Evolutionary conservation across 2,329 filamentous ascomycete genomes (phyloP), one percentile per base, ranked within the genome.

Genomic region (Nothomitra cinnamomea): DNA sequence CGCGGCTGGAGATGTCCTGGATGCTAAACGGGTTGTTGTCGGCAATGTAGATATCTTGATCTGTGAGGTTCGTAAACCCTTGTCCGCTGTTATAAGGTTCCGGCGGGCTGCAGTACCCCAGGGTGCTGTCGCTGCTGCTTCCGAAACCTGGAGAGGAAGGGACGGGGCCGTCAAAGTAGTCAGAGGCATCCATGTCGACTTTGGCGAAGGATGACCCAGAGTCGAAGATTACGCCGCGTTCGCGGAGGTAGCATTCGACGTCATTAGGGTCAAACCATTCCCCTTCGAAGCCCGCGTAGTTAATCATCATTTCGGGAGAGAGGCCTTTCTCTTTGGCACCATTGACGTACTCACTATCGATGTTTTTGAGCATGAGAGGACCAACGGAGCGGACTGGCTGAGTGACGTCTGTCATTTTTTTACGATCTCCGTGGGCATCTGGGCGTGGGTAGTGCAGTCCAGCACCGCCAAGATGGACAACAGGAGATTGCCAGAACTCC

Each of bases 231-330:
- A 87, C 76, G 3, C 80, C 80, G 28, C 76, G 75, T 51, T 76
- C 72, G 41, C 74, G 74, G 2, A 94, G 68, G 62, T 88, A 92
- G 12, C 77, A 72, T 64, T 92, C 83, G 0, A 88, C 80, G 63
- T 92, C 87, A 56, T 85, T 76, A 0, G 80, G 69, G 61, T 92
- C 85, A 59, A 84, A 85, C 71, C 86, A 92, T 51, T 85, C 78
- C 3, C 85, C 85, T 56, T 83, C 76, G 56, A 82, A 84, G 0
- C 79, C 83, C 6, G 32, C 7, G 22, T 19, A 19, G 49, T 21
- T 25, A 10, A 36, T 38, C 19, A 68, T 68, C 58, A 83, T 70
- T 15, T 71, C 69, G 12, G 65, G 61, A 38, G 72, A 68, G 6
- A 80, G 59, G 19, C 66, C 60, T 4, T 67, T 63, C 24, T 75